phyloP scores from a whole-genome alignment of 1,139 yeast species.

The Hansenula anomala region DNA sequence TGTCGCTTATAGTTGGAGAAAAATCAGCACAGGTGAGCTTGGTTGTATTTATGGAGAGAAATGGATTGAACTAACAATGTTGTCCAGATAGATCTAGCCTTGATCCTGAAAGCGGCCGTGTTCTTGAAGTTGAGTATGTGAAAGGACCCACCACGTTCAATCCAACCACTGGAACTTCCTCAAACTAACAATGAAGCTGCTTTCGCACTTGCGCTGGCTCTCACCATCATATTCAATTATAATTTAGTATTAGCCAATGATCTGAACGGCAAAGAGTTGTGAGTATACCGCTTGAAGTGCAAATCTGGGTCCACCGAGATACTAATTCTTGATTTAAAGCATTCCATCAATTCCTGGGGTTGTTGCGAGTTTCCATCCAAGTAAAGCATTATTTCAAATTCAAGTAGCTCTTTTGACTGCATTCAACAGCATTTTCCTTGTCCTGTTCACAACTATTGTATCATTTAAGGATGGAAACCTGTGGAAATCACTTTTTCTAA shows the following conservation, averaged over 20 bases:
- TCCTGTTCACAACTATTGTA: not conserved
- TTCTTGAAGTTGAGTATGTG: not conserved
- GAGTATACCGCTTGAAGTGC: no score
- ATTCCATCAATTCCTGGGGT: constrained; percentile 12
- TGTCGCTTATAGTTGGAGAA: no score
- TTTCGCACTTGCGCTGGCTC: constrained; percentile 5
- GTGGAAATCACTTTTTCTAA: not conserved
- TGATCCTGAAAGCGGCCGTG: no score
- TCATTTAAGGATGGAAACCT: not conserved
- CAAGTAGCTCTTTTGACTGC: constrained; percentile 9
- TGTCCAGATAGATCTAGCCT: no score
- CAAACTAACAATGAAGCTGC: constrained; percentile 3
- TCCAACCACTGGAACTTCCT: no score
- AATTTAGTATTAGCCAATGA: constrained; percentile 8
- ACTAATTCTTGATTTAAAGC: constrained; percentile 6
- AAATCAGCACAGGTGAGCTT: no score
- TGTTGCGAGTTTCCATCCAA: constrained; percentile 11
- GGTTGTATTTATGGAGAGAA: no score
- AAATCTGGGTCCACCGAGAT: no score
- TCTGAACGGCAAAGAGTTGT: constrained; percentile 12
- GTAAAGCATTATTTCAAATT: constrained; percentile 12
- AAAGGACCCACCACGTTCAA: no score
- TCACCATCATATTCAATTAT: constrained; percentile 8
- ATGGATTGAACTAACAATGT: no score
- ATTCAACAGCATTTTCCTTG: constrained; percentile 3